phyloP scores from a whole-genome alignment of 148 eudicot species.

The Chenopodium album region DNA sequence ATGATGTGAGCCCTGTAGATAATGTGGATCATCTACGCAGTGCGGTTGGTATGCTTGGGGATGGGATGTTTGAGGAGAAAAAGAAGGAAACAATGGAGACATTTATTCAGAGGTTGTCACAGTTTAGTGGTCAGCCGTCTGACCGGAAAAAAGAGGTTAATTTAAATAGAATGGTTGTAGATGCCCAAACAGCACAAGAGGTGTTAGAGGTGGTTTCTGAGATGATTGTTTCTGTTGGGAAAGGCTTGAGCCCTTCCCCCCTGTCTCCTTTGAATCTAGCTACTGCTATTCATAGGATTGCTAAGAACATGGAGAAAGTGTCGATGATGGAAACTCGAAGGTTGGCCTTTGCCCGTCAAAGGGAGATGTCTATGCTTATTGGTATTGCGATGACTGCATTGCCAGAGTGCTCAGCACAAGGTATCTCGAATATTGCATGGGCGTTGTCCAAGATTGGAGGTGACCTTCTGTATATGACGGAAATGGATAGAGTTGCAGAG shows the following conservation, averaged over 20 bases:
- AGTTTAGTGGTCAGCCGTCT: conserved; percentile 65
- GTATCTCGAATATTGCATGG: conserved; percentile 92
- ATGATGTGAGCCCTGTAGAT: conserved; percentile 22
- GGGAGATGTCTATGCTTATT: conserved; percentile 95
- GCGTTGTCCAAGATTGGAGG: conserved; percentile 95
- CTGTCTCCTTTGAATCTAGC: conserved; percentile 89
- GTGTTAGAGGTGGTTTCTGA: conserved; percentile 75
- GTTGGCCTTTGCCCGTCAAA: conserved; percentile 82
- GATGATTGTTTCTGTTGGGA: conserved; percentile 66
- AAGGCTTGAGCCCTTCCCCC: conserved; percentile 95
- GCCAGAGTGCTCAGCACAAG: conserved; percentile 92
- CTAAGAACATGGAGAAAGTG: conserved; percentile 98
- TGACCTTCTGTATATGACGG: conserved; percentile 83
- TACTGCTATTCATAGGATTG: conserved; percentile 89
- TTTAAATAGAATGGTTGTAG: conserved; percentile 66
- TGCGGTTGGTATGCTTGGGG: conserved; percentile 63
- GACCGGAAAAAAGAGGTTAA: conserved; percentile 76
- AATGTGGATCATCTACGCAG: conserved; percentile 33
- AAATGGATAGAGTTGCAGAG: conserved; percentile 94
- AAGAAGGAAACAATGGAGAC: conserved; percentile 63
- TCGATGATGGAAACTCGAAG: conserved; percentile 74
- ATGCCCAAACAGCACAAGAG: conserved; percentile 80
- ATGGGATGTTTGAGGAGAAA: conserved; percentile 77
- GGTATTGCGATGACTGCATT: conserved; percentile 80
- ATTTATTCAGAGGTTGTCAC: conserved; percentile 76